Evolutionary conservation across 768 basidiomycete species (phyloP).

Genomic region (Lactifluus rugatus): DNA sequence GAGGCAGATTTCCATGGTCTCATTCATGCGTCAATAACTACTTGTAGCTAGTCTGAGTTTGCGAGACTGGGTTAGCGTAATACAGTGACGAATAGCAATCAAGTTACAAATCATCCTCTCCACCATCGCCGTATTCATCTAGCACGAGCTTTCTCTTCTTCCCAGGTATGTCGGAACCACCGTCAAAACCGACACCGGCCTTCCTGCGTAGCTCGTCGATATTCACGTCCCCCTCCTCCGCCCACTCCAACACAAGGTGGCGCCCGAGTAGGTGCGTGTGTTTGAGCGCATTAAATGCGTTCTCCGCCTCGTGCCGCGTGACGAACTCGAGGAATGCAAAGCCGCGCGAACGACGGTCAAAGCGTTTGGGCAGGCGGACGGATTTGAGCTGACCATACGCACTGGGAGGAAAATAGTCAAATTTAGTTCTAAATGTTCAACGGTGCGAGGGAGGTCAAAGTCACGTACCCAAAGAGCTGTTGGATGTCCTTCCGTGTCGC

Average conservation of each 20-base stretch:
- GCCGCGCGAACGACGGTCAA: constrained; percentile 80
- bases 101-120: constrained; percentile 26
- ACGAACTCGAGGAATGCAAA: constrained; percentile 97
- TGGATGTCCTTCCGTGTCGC: constrained; percentile 87
- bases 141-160: constrained; percentile 62
- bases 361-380: constrained; percentile 85
- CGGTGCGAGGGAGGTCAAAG: neutral
- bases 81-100: neutral
- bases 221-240: constrained; percentile 67
- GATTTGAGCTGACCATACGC: constrained; percentile 91
- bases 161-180: constrained; percentile 60
- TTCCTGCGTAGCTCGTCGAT: constrained; percentile 68
- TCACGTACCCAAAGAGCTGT: constrained; percentile 72
- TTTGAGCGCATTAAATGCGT: constrained; percentile 73
- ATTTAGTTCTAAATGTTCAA: neutral
- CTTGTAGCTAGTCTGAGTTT: neutral
- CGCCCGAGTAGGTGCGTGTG: constrained; percentile 95
- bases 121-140: constrained; percentile 32
- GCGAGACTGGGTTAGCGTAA: neutral
- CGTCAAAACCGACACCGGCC: constrained; percentile 69
- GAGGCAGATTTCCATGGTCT: neutral
- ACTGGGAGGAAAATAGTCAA: constrained; percentile 31
- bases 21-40: neutral
- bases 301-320: constrained; percentile 81
- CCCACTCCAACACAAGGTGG: constrained; percentile 94